Conservation (phyloP, 768 basidiomycete genomes). For the Lentinula boryana region DNA sequence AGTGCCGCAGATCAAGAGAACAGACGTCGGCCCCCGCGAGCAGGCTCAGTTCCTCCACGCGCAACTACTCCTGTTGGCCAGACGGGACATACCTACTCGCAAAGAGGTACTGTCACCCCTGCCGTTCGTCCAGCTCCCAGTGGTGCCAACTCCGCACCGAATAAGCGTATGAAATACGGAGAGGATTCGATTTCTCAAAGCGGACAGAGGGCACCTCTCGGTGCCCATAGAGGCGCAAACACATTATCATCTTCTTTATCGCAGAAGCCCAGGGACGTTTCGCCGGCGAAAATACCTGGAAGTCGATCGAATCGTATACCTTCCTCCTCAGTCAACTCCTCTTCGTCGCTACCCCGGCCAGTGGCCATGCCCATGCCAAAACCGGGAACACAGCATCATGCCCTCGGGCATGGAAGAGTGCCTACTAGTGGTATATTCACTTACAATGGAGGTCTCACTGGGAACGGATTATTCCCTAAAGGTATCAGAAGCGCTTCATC, state of each 20-base stretch:
- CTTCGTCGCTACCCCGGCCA: constrained; percentile 31
- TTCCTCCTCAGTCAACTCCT: constrained; percentile 14
- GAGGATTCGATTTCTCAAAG: constrained; percentile 26
- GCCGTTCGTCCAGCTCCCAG: constrained; percentile 51
- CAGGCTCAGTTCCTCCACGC: constrained; percentile 56
- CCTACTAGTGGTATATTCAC: constrained; percentile 23
- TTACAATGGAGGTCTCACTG: background rate
- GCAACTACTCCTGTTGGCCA: constrained; percentile 51
- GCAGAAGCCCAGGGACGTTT: constrained; percentile 23
- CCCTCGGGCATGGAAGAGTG: constrained; percentile 48
- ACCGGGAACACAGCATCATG: constrained; percentile 45
- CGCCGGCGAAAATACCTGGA: constrained; percentile 47
- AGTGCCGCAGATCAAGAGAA: constrained; percentile 80
- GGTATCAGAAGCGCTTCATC: constrained; percentile 19
- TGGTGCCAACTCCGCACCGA: constrained; percentile 44
- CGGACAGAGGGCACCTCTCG: constrained; percentile 32
- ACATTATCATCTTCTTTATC: constrained; percentile 10
- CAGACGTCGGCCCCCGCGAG: constrained; percentile 27
- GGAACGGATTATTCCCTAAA: constrained; percentile 16
- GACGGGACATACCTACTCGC: constrained; percentile 24
- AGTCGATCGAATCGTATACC: constrained; percentile 13
- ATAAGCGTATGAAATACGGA: constrained; percentile 56
- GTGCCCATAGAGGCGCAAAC: constrained; percentile 33
- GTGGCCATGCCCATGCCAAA: constrained; percentile 46
- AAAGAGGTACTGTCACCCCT: constrained; percentile 51